These are phyloP conservation scores for Pichia sp. DNA, from an alignment of 1,139 yeast species.

Conservation along the genomic window DNA sequence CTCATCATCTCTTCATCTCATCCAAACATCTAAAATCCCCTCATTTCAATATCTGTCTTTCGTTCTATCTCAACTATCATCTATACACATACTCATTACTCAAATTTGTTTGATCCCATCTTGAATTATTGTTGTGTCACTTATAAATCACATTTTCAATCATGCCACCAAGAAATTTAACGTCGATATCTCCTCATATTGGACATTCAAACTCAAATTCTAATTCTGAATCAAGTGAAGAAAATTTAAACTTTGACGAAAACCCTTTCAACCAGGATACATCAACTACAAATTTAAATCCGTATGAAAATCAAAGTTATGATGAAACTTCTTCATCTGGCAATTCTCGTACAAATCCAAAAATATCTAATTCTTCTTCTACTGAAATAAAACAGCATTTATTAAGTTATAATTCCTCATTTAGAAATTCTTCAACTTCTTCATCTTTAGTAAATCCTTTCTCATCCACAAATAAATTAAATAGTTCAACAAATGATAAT, in stretches of 20 bases:
- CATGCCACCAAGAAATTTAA: constrained; percentile 31
- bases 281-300: constrained; percentile 24
- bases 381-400: constrained; percentile 23
- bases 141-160: background rate
- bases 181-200: constrained; percentile 29
- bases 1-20: too few relatives aligned
- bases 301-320: constrained; percentile 26
- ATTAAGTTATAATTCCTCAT: constrained; percentile 22
- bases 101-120: too few relatives aligned
- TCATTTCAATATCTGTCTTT: too few relatives aligned
- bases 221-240: constrained; percentile 19
- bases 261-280: constrained; percentile 29
- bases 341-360: constrained; percentile 4
- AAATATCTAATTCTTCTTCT: constrained; percentile 5
- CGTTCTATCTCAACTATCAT: too few relatives aligned
- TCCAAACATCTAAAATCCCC: too few relatives aligned
- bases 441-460: constrained; percentile 27
- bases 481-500: constrained; percentile 6
- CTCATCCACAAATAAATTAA: constrained; percentile 23
- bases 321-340: constrained; percentile 14
- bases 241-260: constrained; percentile 6
- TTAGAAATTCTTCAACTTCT: constrained; percentile 24
- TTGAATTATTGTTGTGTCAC: too few relatives aligned
- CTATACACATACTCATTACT: too few relatives aligned
- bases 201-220: constrained; percentile 23